phyloP scores from a whole-genome alignment of 352 stramenopile species.

The Phytophthora capsici region DNA sequence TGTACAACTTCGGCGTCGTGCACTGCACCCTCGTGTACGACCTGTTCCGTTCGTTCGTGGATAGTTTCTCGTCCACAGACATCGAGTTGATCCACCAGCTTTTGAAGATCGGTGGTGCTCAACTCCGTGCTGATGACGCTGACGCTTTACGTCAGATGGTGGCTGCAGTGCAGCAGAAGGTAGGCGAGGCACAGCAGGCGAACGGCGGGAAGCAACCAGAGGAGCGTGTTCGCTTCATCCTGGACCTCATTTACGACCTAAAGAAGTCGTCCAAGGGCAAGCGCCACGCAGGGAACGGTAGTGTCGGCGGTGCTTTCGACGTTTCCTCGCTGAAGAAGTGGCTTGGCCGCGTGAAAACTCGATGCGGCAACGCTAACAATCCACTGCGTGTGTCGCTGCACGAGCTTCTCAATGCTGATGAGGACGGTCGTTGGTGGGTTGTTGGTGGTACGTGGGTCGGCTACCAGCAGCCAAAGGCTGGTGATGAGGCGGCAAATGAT shows the following conservation, averaged over 20 bases:
- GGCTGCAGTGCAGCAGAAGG: constrained; percentile 80
- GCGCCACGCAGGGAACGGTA: constrained; percentile 13
- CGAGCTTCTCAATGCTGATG: constrained; percentile 77
- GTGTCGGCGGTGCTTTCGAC: constrained; percentile 49
- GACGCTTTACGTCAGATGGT: constrained; percentile 90
- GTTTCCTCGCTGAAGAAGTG: constrained; percentile 91
- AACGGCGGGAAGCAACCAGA: constrained; percentile 38
- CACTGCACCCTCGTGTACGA: constrained; percentile 93
- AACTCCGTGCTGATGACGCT: constrained; percentile 86
- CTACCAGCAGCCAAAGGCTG: constrained; percentile 53
- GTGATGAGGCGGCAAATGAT: constrained; percentile 40
- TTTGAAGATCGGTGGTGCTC: constrained; percentile 79
- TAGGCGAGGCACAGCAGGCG: constrained; percentile 46
- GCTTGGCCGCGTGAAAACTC: constrained; percentile 95
- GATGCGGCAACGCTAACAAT: constrained; percentile 80
- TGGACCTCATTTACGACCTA: constrained; percentile 96
- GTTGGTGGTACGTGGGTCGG: constrained; percentile 95
- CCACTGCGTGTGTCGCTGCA: constrained; percentile 75
- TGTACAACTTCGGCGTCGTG: constrained; percentile 92
- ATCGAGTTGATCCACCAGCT: constrained; percentile 91
- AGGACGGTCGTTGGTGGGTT: constrained; percentile 96
- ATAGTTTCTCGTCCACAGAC: constrained; percentile 74
- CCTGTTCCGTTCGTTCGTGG: constrained; percentile 83
- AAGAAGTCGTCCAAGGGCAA: constrained; percentile 96
- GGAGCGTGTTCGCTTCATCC: constrained; percentile 88